A percentile compares a stretch with the other conserved stretches of the same genome.
phyloP scores from a whole-genome alignment of 2,329 filamentous ascomycete genomes.

The Botrytis fragariae region DNA sequence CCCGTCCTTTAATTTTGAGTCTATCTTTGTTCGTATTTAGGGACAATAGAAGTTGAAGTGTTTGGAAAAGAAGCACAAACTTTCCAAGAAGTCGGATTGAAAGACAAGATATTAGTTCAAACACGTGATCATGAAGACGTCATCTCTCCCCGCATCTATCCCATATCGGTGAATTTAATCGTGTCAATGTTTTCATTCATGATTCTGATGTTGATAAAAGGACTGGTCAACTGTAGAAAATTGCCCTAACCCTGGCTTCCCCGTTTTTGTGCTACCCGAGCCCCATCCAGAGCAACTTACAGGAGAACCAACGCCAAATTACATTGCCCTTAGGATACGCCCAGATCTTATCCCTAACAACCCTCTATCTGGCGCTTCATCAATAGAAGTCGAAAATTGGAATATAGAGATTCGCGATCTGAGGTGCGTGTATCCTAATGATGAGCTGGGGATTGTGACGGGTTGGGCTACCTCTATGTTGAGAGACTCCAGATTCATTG shows the following conservation, averaged over 20 bases:
- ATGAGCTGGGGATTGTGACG: background rate
- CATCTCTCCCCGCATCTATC: background rate
- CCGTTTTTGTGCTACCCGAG: background rate
- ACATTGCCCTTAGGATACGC: background rate
- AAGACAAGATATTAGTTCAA: background rate
- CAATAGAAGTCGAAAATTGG: background rate
- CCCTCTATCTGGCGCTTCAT: background rate
- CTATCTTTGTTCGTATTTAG: background rate
- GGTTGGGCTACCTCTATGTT: background rate
- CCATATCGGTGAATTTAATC: background rate
- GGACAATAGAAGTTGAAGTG: background rate
- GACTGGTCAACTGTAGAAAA: background rate
- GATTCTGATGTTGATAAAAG: background rate
- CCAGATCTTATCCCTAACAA: background rate
- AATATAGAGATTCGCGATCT: background rate
- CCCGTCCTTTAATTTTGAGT: background rate
- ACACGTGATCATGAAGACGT: background rate
- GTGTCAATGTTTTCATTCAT: background rate
- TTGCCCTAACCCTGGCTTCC: background rate
- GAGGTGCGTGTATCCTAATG: background rate
- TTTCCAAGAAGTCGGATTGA: background rate
- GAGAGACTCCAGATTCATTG: background rate
- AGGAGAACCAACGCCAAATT: background rate
- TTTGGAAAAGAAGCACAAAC: background rate
- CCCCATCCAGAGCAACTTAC: background rate